These are phyloP conservation scores for Tieghemostelium lacteum DNA, from an alignment of 78 protist species.

Conservation along the genomic window DNA sequence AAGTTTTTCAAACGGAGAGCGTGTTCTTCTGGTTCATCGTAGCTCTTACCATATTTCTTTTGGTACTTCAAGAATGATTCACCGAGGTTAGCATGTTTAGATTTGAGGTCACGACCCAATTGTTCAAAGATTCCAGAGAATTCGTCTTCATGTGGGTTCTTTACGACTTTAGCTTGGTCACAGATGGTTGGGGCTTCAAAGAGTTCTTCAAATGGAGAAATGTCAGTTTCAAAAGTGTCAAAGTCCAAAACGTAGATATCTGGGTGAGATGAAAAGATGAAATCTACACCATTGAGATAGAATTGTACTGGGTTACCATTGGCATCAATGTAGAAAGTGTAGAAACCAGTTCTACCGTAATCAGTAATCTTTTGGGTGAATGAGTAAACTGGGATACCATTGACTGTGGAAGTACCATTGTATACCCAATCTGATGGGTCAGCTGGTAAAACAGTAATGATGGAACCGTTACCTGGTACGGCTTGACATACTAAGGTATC, in stretches of 20 bases:
- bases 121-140: slow-evolving; percentile 6
- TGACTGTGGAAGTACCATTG: slow-evolving; percentile 70
- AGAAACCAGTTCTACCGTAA: slow-evolving; percentile 57
- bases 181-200: slow-evolving; percentile 61
- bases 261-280: slow-evolving; percentile 78
- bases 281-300: slow-evolving; percentile 82
- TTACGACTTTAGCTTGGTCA: background rate
- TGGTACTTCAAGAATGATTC: slow-evolving; percentile 47
- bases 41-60: slow-evolving; percentile 15
- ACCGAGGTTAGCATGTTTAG: background rate
- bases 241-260: slow-evolving; percentile 79
- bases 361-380: slow-evolving; percentile 51
- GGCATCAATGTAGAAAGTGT: slow-evolving; percentile 78
- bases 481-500: slow-evolving; percentile 21
- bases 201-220: background rate
- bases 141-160: background rate
- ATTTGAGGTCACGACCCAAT: background rate
- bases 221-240: slow-evolving; percentile 29
- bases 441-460: slow-evolving; percentile 53
- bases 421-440: slow-evolving; percentile 44
- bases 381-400: slow-evolving; percentile 39
- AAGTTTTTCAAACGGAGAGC: slow-evolving; percentile 48
- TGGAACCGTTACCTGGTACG: slow-evolving; percentile 52
- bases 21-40: slow-evolving; percentile 28
- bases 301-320: slow-evolving; percentile 75